Evolutionary conservation across 805 yeast species (phyloP).

Genomic region (Monosporozyma aquatica): DNA sequence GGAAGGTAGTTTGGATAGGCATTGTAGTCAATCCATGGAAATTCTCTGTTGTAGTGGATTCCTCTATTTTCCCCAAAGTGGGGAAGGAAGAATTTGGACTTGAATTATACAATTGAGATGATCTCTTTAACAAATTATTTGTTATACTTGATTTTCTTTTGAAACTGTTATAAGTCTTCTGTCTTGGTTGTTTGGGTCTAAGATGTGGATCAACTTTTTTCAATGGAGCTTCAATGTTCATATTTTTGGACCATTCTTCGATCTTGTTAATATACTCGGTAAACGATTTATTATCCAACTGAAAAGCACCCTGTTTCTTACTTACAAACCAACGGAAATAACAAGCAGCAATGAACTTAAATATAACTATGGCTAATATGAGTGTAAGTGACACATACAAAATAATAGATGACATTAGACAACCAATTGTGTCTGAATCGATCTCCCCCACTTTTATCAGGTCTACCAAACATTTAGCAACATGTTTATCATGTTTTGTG

Average conservation of each 20-base stretch:
- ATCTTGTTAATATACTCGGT: conserved; percentile 54
- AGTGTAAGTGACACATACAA: conserved; percentile 73
- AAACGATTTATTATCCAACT: conserved; percentile 50
- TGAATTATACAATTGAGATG: neutral
- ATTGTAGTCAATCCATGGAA: conserved; percentile 40
- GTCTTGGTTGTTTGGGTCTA: conserved; percentile 38
- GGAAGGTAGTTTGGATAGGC: conserved; percentile 42
- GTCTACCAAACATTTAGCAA: conserved; percentile 77
- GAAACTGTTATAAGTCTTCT: conserved; percentile 23
- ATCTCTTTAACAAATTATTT: conserved; percentile 1
- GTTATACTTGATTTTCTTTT: conserved; percentile 2
- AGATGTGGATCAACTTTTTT: conserved; percentile 41
- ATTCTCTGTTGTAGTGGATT: neutral
- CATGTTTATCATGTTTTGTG: conserved; percentile 54
- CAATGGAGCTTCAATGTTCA: conserved; percentile 42
- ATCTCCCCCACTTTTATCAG: conserved; percentile 81
- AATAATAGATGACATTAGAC: conserved; percentile 83
- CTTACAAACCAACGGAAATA: conserved; percentile 82
- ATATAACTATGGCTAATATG: conserved; percentile 68
- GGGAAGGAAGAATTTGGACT: neutral
- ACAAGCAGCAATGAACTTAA: conserved; percentile 77
- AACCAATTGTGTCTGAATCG: conserved; percentile 85
- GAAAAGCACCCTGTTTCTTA: conserved; percentile 69
- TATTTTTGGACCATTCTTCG: conserved; percentile 80
- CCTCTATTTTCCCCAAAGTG: neutral